Evolutionary conservation across 768 basidiomycete species (phyloP), one percentile per base, ranked within the genome.

Genomic region (Arthromyces matolae): DNA sequence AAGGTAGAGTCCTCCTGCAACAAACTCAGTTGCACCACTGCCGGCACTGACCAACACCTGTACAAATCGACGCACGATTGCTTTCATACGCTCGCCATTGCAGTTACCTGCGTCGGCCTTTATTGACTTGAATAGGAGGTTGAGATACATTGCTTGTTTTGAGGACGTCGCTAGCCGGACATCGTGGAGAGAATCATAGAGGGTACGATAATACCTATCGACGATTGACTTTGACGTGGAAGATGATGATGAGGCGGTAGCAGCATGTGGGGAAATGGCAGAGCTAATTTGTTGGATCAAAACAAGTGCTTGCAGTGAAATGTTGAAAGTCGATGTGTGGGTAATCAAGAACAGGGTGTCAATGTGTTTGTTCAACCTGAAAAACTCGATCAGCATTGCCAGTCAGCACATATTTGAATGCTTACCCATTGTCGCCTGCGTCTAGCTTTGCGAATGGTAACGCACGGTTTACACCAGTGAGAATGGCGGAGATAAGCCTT

Each of bases 111-210:
- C 70, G 46, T 77, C 76, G 3, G 75, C 76, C 66, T 94, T 95
- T 54, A 96, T 67, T 2, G 89, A 85, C 58, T 90, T 93, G 79
- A 94, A 94, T 16, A 97, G 65, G 14, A 99, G 68, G 61, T 97
- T 98, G 47, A 99, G 78, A 65, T 95, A 98, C 84, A 98, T 89
- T 5, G 93, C 93, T 63, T 98, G 93, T 61, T 98, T 98, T 2
- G 86, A 87, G 10, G 92, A 92, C 2, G 76, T 73, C 3, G 84
- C 76, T 1, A 99, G 77, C 12, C 95, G 83, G 1, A 73, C 69
- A 57, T 99, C 95, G 40, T 86, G 80, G 4, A 99, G 71, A 2
- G 92, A 93, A n/a, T 84, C 80, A 56, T 98, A 99, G 0, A 99
- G 71, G 0, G 91, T 82, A 32, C 92, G 84, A 67, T 85, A 89